Evolutionary conservation across 2,329 filamentous ascomycete species (phyloP).

Genomic region (Venturia aucupariae): DNA sequence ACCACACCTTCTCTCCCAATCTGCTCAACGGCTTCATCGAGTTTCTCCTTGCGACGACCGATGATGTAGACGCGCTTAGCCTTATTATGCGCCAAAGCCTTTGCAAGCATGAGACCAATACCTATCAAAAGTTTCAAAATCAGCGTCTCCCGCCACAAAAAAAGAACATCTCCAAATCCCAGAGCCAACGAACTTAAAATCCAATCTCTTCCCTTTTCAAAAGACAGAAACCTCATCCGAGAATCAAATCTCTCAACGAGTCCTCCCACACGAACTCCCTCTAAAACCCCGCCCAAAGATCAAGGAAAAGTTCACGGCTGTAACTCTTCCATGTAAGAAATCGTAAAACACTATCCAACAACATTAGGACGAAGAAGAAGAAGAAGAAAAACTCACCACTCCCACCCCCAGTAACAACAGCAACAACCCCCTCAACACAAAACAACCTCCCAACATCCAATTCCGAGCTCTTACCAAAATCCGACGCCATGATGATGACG

Average conservation of each 20-base stretch:
- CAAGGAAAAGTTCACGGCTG: too few species aligned
- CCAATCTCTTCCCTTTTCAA: too few species aligned
- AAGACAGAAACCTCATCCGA: too few species aligned
- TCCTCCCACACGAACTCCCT: too few species aligned
- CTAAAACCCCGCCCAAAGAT: too few species aligned
- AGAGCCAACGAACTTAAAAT: too few species aligned
- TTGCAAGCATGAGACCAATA: conserved; percentile 32
- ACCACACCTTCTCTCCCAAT: conserved; percentile 24
- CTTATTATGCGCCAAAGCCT: conserved; percentile 32
- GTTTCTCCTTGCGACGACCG: conserved; percentile 33
- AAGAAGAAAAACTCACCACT: conserved; percentile 20
- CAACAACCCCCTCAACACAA: conserved; percentile 43
- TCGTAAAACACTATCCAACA: background rate
- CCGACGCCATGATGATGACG: background rate
- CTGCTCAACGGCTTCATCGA: conserved; percentile 30
- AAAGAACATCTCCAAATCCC: background rate
- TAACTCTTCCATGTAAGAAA: too few species aligned
- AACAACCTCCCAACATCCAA: conserved; percentile 30
- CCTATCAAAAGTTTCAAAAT: background rate
- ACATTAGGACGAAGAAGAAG: too few species aligned
- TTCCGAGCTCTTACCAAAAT: background rate
- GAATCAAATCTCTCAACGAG: too few species aligned
- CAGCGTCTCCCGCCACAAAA: background rate
- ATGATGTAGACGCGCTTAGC: conserved; percentile 37
- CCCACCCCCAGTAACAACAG: conserved; percentile 46